A percentile compares a stretch with the other conserved stretches of the same genome.
Evolutionary conservation across 2,329 filamentous ascomycete species (phyloP).

Genomic region (Blumeria graminis): DNA sequence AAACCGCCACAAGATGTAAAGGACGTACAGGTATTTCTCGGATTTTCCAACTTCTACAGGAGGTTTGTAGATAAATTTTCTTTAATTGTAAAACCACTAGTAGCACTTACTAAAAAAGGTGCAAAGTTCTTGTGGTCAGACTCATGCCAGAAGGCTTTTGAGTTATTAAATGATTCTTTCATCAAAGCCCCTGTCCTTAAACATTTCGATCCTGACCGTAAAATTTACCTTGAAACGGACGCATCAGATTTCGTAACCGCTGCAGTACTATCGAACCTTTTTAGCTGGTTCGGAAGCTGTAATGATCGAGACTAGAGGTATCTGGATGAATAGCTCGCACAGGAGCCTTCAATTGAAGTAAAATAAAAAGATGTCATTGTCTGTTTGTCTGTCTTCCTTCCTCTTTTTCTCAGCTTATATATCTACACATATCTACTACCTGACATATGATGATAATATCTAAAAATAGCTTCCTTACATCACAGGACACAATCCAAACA

Average conservation of each 20-base stretch:
- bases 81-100: background rate
- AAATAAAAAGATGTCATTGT: no score
- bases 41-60: background rate
- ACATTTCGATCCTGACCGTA: background rate
- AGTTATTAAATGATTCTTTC: background rate
- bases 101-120: background rate
- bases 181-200: background rate
- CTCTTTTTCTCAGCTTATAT: no score
- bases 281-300: no score
- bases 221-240: background rate
- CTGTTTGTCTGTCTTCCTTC: no score
- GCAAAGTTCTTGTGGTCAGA: background rate
- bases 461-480: no score
- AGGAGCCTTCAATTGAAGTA: no score
- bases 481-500: no score
- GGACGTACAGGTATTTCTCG: background rate
- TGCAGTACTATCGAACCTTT: no score
- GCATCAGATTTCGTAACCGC: background rate
- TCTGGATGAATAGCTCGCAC: no score
- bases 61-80: constrained; percentile 1
- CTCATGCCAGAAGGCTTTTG: background rate
- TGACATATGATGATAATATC: no score
- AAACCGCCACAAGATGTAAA: background rate
- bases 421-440: no score
- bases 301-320: no score